Evolutionary conservation across 2,329 filamentous ascomycete genomes (phyloP).

Genomic region (Onygenales sp.): DNA sequence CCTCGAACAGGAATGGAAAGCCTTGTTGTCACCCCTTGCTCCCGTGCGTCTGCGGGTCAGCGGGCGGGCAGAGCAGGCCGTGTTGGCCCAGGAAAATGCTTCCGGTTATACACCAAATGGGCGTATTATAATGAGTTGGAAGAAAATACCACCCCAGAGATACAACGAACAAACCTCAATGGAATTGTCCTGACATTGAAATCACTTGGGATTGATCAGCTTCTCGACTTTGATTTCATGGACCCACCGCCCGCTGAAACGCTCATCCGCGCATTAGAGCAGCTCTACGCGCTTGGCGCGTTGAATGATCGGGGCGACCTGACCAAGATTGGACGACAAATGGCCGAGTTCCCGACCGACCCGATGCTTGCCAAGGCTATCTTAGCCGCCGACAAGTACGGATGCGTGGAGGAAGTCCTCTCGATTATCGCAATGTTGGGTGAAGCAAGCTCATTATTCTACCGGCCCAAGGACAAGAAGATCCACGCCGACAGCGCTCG

Average conservation of each 20-base stretch:
- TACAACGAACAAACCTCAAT: conserved; percentile 81
- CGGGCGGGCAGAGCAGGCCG: conserved; percentile 86
- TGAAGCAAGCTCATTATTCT: conserved; percentile 82
- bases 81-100: conserved; percentile 86
- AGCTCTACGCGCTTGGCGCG: conserved; percentile 82
- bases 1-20: conserved; percentile 87
- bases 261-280: conserved; percentile 78
- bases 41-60: conserved; percentile 85
- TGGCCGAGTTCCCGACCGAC: conserved; percentile 91
- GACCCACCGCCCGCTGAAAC: conserved; percentile 85
- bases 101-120: conserved; percentile 86
- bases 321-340: conserved; percentile 83
- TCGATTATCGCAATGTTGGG: conserved; percentile 91
- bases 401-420: conserved; percentile 88
- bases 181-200: conserved; percentile 78
- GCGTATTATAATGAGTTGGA: conserved; percentile 93
- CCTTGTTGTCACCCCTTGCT: conserved; percentile 82
- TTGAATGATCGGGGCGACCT: conserved; percentile 81
- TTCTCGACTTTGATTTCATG: conserved; percentile 94
- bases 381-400: conserved; percentile 76
- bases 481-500: conserved; percentile 88
- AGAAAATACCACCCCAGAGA: conserved; percentile 84
- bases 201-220: conserved; percentile 80
- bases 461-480: conserved; percentile 94
- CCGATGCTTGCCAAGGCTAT: conserved; percentile 86